Base-by-base conservation (phyloP, 176 grass and related monocot species). In the Ampelocalamus luodianensis region DNA sequence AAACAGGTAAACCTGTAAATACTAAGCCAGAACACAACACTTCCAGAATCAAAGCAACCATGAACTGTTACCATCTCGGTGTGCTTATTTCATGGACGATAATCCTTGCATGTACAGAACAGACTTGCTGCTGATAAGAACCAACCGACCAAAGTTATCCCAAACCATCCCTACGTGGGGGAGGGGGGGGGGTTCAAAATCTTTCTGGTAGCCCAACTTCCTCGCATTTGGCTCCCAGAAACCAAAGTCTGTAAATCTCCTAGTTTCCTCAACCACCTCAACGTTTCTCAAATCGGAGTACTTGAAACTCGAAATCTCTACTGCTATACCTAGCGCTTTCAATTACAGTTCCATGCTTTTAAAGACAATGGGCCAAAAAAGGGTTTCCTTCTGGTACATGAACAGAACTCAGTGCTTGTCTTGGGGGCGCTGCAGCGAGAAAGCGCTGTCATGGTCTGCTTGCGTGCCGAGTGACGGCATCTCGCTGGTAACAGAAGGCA, bases 61-160 rank as follows among this genome's bases (percentile, higher is more conserved):
- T 24, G 11, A 37, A 46, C 20, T 22, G 15, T 63, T 37, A 12
- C 82, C 44, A 8, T 84, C 71, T 51, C 24, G 11, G 11, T 23
- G 63, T 68, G 55, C 43, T 83, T 22, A 27, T 62, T 64, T 51
- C 13, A 6, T 65, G 20, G 64, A 62, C 4, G 29, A 53, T 10
- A 83, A 56, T 64, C 37, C 36, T 29, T 84, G 46, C 61, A 76
- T 85, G 22, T 85, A 77, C 81, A 83, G 38, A 61, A 73, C 44
- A 54, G 46, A 40, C 29, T 81, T 69, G 46, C 20, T 68, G 48
- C 20, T 27, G 51, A 32, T 10, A 32, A 58, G 79, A 59, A 56
- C 65, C 4, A 72, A 48, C 55, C 55, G 26, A 29, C n/a, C 79
- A 8, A 26, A 43, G 23, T 56, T 43, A 29, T 59, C 66, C 51